Evolutionary conservation across 1,284 basidiomycete species (phyloP).

Genomic region (Moniliophthora roreri): DNA sequence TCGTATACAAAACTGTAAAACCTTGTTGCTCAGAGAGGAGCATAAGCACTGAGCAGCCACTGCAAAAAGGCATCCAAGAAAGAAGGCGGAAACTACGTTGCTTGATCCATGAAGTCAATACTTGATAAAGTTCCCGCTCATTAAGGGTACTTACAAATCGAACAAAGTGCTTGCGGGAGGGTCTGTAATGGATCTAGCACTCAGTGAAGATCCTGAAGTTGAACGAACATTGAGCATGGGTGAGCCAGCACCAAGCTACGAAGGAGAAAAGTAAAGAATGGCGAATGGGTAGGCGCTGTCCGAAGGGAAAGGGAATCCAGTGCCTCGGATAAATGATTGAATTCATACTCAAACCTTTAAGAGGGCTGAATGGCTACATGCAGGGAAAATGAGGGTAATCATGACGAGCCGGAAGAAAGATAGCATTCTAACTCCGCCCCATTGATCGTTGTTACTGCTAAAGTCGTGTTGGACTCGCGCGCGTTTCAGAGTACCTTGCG

Average conservation of each 20-base stretch:
- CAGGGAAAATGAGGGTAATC: too few species aligned
- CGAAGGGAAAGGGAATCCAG: not conserved
- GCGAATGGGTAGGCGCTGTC: not conserved
- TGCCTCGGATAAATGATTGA: too few species aligned
- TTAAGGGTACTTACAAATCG: not conserved
- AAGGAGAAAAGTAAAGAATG: not conserved
- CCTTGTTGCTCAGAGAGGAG: not conserved
- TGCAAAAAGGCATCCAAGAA: slow-evolving; percentile 1
- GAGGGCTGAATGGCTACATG: too few species aligned
- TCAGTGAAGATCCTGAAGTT: not conserved
- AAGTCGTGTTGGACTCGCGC: too few species aligned
- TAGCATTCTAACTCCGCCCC: too few species aligned
- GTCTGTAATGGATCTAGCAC: not conserved
- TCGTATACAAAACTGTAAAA: not conserved
- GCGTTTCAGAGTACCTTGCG: too few species aligned
- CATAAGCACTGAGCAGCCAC: not conserved
- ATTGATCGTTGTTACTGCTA: too few species aligned
- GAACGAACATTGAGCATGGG: slow-evolving; percentile 1
- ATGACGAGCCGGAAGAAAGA: too few species aligned
- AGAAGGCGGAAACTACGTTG: slow-evolving; percentile 1
- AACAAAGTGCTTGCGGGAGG: not conserved
- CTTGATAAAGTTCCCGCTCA: not conserved
- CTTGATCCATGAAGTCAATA: not conserved
- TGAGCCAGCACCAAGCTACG: not conserved
- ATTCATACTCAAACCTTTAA: too few species aligned